Evolutionary conservation across 225 moss, liverwort and hornwort species (phyloP), one percentile per base, ranked within the genome.

Genomic region (Sphagnum tenellum): DNA sequence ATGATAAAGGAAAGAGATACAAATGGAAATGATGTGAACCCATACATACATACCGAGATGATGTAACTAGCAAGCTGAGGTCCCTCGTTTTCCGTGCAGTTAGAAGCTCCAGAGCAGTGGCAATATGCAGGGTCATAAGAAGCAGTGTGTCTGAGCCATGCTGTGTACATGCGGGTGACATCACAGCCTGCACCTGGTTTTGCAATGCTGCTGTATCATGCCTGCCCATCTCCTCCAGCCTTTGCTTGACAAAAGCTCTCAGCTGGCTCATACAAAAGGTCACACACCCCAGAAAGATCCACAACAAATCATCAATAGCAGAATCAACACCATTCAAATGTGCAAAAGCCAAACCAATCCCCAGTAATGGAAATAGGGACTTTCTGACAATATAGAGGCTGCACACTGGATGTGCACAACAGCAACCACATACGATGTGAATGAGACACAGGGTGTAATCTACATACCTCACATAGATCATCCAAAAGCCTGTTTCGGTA

Each of bases 181-280:
- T 87, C 66, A 93, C 93, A 50, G 93, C 98, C 72, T 90, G 88
- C 60, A 96, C 96, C 78, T 92, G 92, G 67, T 92, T 92, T 74
- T 92, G 93, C 57, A 98, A 69, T 13, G 86, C 72, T 56, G 90
- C 83, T 13, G 87, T 86, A 48, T 90, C 93, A 66, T 89, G 83
- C 72, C 76, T 86, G 62, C 76, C 83, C 65, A 93, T 66, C 79
- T 98, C 98, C 70, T 90, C 89, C 76, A 89, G 68, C 69, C 98
- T 88, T 68, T 89, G 86, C 87, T 84, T 90, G 62, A 98, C 61
- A 67, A 98, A 98, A 44, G 90, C 78, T 78, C 90, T 98, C 29
- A 98, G 82, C 98, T 98, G 77, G 72, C 63, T 52, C 50, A 29
- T 29, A 29, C 29, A 29, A 29, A 29, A 29, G 29, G 29, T 29